These are phyloP conservation scores for Psilocybe cyanescens DNA, from an alignment of 768 basidiomycete genomes.

Conservation along the genomic window DNA sequence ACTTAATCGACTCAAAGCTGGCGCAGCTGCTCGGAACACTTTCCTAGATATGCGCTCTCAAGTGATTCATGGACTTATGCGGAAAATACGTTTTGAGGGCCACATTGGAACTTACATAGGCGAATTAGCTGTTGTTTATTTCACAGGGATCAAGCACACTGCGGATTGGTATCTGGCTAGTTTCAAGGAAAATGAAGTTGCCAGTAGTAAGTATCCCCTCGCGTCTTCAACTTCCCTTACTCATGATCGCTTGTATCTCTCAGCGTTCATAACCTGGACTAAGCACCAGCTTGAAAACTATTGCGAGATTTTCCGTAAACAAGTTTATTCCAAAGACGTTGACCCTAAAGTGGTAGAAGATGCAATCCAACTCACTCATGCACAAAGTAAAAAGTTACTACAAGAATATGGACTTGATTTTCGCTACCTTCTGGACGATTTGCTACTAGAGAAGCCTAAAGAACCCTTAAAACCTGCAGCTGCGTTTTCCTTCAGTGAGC, in stretches of 20 bases:
- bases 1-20: conserved; percentile 75
- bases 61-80: conserved; percentile 75
- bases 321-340: conserved; percentile 87
- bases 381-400: conserved; percentile 87
- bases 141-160: conserved; percentile 95
- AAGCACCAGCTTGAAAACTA: conserved; percentile 84
- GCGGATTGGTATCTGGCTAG: conserved; percentile 98
- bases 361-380: conserved; percentile 73
- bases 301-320: conserved; percentile 84
- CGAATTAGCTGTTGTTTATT: conserved; percentile 86
- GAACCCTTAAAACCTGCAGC: conserved; percentile 28
- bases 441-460: conserved; percentile 59
- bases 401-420: conserved; percentile 96
- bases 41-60: conserved; percentile 81
- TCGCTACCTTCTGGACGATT: conserved; percentile 84
- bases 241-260: conserved; percentile 2
- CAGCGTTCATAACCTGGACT: conserved; percentile 96
- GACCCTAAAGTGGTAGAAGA: conserved; percentile 75
- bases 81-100: conserved; percentile 90
- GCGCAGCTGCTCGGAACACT: conserved; percentile 76
- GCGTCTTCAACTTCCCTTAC: conserved; percentile 1
- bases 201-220: conserved; percentile 69
- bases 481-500: conserved; percentile 34
- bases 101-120: conserved; percentile 84
- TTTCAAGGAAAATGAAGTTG: conserved; percentile 94